Conservation (phyloP, 2,329 filamentous ascomycete genomes). For the Camptophora hylomeconis region DNA sequence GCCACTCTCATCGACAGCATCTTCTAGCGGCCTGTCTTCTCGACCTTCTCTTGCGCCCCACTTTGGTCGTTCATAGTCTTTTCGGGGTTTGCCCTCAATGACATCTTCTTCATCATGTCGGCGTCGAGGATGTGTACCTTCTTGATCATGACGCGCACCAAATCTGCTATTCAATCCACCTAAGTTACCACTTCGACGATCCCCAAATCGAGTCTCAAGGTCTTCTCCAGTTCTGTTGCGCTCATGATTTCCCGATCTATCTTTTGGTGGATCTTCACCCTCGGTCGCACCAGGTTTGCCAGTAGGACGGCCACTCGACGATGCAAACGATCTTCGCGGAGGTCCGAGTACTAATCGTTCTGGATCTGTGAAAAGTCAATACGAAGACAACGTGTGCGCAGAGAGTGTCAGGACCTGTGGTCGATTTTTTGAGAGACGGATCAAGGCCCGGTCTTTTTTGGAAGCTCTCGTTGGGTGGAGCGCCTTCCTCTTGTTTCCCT, state of each 20-base stretch:
- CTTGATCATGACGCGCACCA: constrained; percentile 37
- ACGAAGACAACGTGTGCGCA: constrained; percentile 13
- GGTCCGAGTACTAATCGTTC: constrained; percentile 81
- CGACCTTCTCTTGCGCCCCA: constrained; percentile 13
- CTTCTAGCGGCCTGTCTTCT: constrained; percentile 8
- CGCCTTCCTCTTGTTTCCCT: constrained; percentile 11
- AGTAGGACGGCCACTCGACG: constrained; percentile 44
- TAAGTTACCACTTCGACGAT: constrained; percentile 2
- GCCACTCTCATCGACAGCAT: constrained; percentile 10
- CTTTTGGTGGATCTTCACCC: neutral
- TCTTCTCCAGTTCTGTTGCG: constrained; percentile 2
- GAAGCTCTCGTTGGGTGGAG: constrained; percentile 11
- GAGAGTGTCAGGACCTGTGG: constrained; percentile 27
- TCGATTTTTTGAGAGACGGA: constrained; percentile 33
- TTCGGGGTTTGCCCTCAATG: constrained; percentile 5
- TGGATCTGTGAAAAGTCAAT: constrained; percentile 25
- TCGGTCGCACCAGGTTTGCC: constrained; percentile 27
- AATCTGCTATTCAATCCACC: constrained; percentile 1
- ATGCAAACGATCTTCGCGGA: constrained; percentile 70
- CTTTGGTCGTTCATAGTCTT: constrained; percentile 14
- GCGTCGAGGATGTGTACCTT: constrained; percentile 44
- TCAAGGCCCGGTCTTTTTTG: constrained; percentile 27
- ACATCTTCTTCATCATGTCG: constrained; percentile 3
- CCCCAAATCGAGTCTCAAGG: neutral
- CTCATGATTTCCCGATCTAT: constrained; percentile 19